A percentile compares a stretch with the other conserved stretches of the same genome.
These are phyloP conservation scores for Blastocystis sp. DNA, from an alignment of 352 stramenopile species.

Conservation along the genomic window DNA sequence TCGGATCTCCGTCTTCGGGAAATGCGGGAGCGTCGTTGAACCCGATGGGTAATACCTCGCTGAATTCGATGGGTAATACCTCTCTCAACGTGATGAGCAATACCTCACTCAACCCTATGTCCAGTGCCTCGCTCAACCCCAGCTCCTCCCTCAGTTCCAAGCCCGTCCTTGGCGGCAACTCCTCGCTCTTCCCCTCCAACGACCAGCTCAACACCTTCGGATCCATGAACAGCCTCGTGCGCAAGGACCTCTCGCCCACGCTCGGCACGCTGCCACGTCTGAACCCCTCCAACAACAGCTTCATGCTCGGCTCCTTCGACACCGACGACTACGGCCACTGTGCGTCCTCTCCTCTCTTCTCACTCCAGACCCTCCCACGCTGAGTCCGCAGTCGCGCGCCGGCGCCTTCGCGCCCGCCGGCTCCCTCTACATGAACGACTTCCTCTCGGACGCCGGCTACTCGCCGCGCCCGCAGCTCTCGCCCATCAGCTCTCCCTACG, in stretches of 20 bases:
- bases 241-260: not conserved
- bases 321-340: not conserved
- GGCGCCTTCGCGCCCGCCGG: not conserved
- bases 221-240: not conserved
- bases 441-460: conserved; percentile 9
- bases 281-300: not conserved
- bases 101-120: not conserved
- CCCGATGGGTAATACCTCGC: not conserved
- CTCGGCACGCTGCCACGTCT: not conserved
- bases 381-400: not conserved
- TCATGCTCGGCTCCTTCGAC: conserved; percentile 22
- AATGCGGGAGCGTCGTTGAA: not conserved
- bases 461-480: not conserved
- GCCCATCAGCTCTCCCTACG: conserved; percentile 2
- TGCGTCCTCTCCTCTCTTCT: not conserved
- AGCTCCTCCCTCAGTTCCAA: too few relatives aligned
- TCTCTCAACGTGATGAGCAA: not conserved
- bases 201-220: not conserved
- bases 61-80: not conserved
- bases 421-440: conserved; percentile 43
- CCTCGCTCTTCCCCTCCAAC: not conserved
- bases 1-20: too few relatives aligned
- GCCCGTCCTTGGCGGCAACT: not conserved
- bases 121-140: not conserved
- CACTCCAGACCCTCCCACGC: not conserved